Base-by-base conservation (phyloP, 208 protist species). In the Herpetomonas samuelpessoai region DNA sequence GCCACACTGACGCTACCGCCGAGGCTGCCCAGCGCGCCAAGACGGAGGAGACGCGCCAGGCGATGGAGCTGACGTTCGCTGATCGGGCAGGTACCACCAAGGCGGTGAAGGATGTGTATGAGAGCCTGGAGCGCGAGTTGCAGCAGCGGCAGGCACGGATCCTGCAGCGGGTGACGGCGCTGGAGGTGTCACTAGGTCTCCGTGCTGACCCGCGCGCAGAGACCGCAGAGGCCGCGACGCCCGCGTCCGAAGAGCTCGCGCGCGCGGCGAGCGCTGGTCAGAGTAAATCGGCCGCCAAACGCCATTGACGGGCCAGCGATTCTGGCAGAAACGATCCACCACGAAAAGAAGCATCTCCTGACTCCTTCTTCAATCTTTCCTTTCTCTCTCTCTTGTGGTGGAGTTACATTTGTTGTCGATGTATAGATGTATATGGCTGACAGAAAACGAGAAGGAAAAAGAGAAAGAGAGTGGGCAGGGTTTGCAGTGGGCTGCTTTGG, bases 41-140 rank as follows among this genome's bases (percentile, higher is more conserved):
- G 28, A 76, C 75, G 7, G 57, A 49, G 31, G 71, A 91, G 59
- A 71, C 63, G 35, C 78, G 84, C 26, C 64, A 57, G 6, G 84
- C 90, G 26, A 86, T 95, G 72, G 31, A 74, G 10, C 49, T 95
- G 30, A 71, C 83, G 50, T 83, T 95, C 59, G 81, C 35, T 14
- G 58, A 86, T 44, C 79, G 78, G 30, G 46, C 83, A 21, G 69
- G 66, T n/a, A 77, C 71, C 2, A 62, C 76, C 35, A 66, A 53
- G 29, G 83, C 81, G 16, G 83, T 85, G 38, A 67, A 78, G 49
- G 76, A 86, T 28, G 76, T 88, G 10, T 95, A 91, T 62, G 67
- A 52, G 24, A 74, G 76, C 61, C 62, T 95, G 28, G 80, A 91
- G 59, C 49, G 63, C 29, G 66, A 81, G 14, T 39, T 91, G 31